A percentile compares a stretch with the other conserved stretches of the same genome.
Evolutionary conservation across 352 stramenopile genomes (phyloP).

Genomic region (Globisporangium nodosum): DNA sequence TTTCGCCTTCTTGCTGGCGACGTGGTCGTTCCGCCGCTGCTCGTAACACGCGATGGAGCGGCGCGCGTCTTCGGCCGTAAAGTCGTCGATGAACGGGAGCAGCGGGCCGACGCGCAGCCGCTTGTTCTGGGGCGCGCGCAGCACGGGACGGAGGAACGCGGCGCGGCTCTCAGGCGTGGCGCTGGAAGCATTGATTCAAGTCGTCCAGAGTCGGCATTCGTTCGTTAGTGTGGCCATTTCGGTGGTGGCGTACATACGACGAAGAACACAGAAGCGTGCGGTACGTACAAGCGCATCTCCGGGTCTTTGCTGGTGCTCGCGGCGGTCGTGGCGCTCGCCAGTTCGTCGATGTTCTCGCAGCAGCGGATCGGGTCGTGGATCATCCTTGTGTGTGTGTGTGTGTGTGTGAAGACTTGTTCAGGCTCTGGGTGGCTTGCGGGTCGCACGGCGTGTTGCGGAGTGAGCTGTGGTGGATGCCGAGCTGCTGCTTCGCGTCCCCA

Average conservation of each 20-base stretch:
- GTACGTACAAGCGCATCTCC: background rate
- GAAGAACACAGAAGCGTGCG: background rate
- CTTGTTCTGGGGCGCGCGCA: constrained; percentile 11
- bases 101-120: constrained; percentile 14
- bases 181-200: background rate
- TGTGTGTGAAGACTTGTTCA: background rate
- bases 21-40: constrained; percentile 5
- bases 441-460: background rate
- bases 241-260: background rate
- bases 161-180: constrained; percentile 13
- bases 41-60: constrained; percentile 14
- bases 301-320: background rate
- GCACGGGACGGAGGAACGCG: constrained; percentile 9
- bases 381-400: background rate
- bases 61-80: constrained; percentile 17
- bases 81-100: constrained; percentile 29
- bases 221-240: background rate
- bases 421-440: background rate
- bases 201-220: background rate
- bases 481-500: background rate
- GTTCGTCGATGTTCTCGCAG: background rate
- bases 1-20: constrained; percentile 20
- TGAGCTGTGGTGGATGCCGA: background rate
- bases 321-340: background rate
- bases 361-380: constrained; percentile 4